These are phyloP conservation scores for Abelmoschus esculentus DNA, from an alignment of 345 rosid genomes.

Conservation along the genomic window DNA sequence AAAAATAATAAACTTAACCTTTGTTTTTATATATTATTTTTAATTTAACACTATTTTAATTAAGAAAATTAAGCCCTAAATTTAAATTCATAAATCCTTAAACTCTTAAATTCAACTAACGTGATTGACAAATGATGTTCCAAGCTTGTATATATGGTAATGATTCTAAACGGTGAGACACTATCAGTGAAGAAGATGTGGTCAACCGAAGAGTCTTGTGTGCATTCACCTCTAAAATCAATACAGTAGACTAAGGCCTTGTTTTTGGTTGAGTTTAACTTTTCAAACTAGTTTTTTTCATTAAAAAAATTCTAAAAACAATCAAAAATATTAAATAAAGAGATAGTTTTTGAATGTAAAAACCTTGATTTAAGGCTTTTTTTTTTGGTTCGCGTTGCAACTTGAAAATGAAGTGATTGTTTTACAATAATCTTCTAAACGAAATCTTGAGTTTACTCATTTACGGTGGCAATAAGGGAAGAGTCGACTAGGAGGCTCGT, in stretches of 20 bases:
- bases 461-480: conserved; percentile 66
- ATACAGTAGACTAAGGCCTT: conserved; percentile 48
- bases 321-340: too few relatives aligned
- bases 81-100: too few relatives aligned
- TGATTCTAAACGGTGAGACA: conserved; percentile 55
- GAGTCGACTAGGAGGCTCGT: conserved; percentile 77
- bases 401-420: conserved; percentile 59
- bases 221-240: conserved; percentile 75
- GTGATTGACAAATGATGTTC: conserved; percentile 97
- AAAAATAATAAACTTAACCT: too few relatives aligned
- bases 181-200: conserved; percentile 94
- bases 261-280: too few relatives aligned
- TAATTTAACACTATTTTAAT: too few relatives aligned
- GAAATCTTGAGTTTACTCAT: conserved; percentile 90
- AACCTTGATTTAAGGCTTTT: too few relatives aligned
- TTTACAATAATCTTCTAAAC: conserved; percentile 82
- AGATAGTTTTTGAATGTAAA: too few relatives aligned
- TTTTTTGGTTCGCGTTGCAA: conserved; percentile 89
- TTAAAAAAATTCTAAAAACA: too few relatives aligned
- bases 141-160: conserved; percentile 76
- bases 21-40: too few relatives aligned
- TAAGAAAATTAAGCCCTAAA: too few relatives aligned
- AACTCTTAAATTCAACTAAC: conserved; percentile 51
- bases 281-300: too few relatives aligned
- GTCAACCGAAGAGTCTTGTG: conserved; percentile 77